A percentile compares a stretch with the other conserved stretches of the same genome.
Evolutionary conservation across 129 eudicot species (phyloP).

Genomic region (Dittrichia graveolens): DNA sequence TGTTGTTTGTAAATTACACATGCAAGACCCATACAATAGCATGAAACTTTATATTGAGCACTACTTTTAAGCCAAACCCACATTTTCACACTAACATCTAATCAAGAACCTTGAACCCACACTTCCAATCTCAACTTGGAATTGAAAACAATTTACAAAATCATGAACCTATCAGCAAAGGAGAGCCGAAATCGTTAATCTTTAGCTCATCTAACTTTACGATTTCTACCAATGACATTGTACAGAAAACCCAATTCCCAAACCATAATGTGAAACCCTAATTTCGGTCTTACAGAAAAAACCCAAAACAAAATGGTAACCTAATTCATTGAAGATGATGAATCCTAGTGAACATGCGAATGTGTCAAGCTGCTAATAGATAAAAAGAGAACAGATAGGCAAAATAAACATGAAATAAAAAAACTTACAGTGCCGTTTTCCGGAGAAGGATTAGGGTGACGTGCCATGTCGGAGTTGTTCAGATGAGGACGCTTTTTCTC

Average conservation of each 20-base stretch:
- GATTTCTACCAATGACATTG: background rate
- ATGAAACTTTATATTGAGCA: too few relatives aligned
- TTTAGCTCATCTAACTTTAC: background rate
- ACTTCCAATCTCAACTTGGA: constrained; percentile 2
- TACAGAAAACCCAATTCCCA: background rate
- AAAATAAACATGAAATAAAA: background rate
- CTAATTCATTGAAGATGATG: constrained; percentile 13
- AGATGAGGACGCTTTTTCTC: constrained; percentile 60
- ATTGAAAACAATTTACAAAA: background rate
- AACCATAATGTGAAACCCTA: constrained; percentile 27
- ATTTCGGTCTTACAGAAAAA: background rate
- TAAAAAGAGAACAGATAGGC: background rate
- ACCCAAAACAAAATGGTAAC: background rate
- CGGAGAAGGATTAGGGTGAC: constrained; percentile 64
- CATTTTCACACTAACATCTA: background rate
- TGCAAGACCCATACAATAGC: too few relatives aligned
- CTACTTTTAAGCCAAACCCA: background rate
- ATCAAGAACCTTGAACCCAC: background rate
- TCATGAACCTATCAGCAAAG: constrained; percentile 5
- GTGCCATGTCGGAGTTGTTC: constrained; percentile 60
- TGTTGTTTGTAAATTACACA: too few relatives aligned
- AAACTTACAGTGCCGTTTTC: constrained; percentile 53
- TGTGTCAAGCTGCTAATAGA: background rate
- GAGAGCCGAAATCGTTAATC: background rate
- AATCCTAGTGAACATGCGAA: background rate